These are phyloP conservation scores for Phytopythium chamaehyphon DNA, from an alignment of 352 stramenopile genomes.

Conservation along the genomic window DNA sequence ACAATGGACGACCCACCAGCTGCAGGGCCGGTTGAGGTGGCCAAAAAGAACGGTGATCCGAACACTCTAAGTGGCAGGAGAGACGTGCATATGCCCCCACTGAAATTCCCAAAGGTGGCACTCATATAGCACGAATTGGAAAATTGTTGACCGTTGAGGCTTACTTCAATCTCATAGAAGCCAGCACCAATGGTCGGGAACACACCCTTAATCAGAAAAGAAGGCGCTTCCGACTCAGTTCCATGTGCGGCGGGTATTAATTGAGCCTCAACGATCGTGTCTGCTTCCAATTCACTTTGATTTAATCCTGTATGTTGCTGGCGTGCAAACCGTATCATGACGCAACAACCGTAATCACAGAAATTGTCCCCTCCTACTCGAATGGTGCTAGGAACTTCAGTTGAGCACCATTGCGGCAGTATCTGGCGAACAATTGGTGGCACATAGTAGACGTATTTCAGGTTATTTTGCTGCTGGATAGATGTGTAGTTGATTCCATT, in stretches of 20 bases:
- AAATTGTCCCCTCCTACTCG: constrained; percentile 49
- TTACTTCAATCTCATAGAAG: constrained; percentile 64
- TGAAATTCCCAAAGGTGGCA: constrained; percentile 60
- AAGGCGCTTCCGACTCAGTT: not conserved
- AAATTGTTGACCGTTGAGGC: constrained; percentile 68
- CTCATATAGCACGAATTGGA: constrained; percentile 50
- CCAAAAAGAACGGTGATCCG: constrained; percentile 50
- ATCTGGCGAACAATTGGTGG: constrained; percentile 50
- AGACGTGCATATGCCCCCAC: constrained; percentile 46
- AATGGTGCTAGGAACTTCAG: constrained; percentile 26
- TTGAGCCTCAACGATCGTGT: not conserved
- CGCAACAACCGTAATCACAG: constrained; percentile 40
- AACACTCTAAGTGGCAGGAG: constrained; percentile 63
- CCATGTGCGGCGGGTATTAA: not conserved
- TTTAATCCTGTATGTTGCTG: constrained; percentile 21
- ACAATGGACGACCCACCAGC: constrained; percentile 57
- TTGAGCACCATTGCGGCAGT: constrained; percentile 37
- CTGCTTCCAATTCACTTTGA: constrained; percentile 21
- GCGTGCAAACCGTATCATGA: constrained; percentile 39
- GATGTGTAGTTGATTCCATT: constrained; percentile 79
- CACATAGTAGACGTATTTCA: constrained; percentile 59
- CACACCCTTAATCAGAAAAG: constrained; percentile 11
- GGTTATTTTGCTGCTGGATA: constrained; percentile 25
- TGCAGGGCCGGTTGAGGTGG: constrained; percentile 54
- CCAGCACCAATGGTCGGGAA: constrained; percentile 28